Evolutionary conservation across 805 yeast genomes (phyloP), one percentile per base, ranked within the genome.

Genomic region (Spathaspora boniae): DNA sequence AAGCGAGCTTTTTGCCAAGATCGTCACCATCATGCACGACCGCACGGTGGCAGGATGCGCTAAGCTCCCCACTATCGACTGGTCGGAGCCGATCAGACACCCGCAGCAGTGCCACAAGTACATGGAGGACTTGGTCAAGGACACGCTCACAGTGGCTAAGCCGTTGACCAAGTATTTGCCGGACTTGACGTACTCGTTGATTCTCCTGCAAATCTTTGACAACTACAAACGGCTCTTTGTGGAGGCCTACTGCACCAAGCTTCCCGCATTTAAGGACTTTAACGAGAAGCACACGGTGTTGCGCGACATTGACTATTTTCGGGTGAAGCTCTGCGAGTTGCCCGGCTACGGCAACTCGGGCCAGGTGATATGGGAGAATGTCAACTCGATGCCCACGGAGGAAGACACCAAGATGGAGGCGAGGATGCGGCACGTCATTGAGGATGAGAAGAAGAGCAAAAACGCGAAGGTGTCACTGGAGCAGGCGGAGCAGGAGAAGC

Each of bases 1-100:
- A 39, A 67, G 62, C 34, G 86, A 81, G 43, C 66, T 84, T 9
- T 74, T 76, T 42, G 61, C 74, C 28, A 82, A 82, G 51, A 64
- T 84, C 29, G 75, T 82, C n/a, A 69, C 80, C 2, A 72, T 83
- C 12, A 82, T 83, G 89, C 65, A 69, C 27, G 89, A 82, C 41
- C 72, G 86, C 36, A 72, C 80, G 1, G 46, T 58, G 2, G 60
- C 55, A 24, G 82, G 79, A 48, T 66, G 81, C 36, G 48, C 53
- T n/a, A 62, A 72, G 4, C 63, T 81, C 3, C 48, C 60, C 9
- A 55, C 53, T 15, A 65, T 72, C 8, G 69, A 80, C 45, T 78
- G 82, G 78, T 59, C 76, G 2, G 58, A 57, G 12, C 68, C 74
- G 0, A 38, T 67, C 3, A 53, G 58, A 6, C 62, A 58, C 6